Evolutionary conservation across 108 stramenopile genomes (phyloP), one percentile per base, ranked within the genome.

Genomic region (Cyclotella sp.): DNA sequence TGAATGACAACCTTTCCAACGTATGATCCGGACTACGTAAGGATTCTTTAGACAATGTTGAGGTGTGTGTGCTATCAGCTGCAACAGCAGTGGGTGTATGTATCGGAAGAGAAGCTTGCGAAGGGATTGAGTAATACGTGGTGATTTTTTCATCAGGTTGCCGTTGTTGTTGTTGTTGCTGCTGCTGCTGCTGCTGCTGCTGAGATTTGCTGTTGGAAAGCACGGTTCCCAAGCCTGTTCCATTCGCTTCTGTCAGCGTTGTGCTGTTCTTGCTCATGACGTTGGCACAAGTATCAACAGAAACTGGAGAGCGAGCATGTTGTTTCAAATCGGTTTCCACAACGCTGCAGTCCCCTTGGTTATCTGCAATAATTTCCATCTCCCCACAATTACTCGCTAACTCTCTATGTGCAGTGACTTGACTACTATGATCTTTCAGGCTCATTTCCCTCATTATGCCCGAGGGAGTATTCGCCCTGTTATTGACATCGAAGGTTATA

Each of bases 1-100:
- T 73, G 42, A 62, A 68, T 0, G 64, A 66, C 54, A 64, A 51
- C 42, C 74, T 55, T 29, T 58, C 74, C 8, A 65, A 57, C 52
- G 64, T 52, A 55, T 44, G 63, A 26, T 55, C 52, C 16, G 74
- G 53, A 63, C 29, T 44, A n/a, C 52, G 30, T 16, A 57, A 45
- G 8, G 43, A 30, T 42, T 65, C 51, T 54, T 74, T 63, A 15
- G 63, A 57, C 28, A 58, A 65, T n/a, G 39, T 40, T 47, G 16
- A 24, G 53, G 34, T 46, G 21, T 59, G 29, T 39, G 52, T 27
- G 18, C 18, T 21, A 40, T 54, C 52, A 46, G 34, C 10, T 1
- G 34, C 39, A 69, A 46, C 46, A 29, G 72, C 72, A 73, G 24
- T 42, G 21, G 30, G 28, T 29, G 30, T 28, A 39, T 44, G 52